Percentiles rank a stretch among this genome's conserved stretches.
phyloP scores from a whole-genome alignment of 2,329 filamentous ascomycete genomes.

The Ophiocordyceps camponoti-leonardi region DNA sequence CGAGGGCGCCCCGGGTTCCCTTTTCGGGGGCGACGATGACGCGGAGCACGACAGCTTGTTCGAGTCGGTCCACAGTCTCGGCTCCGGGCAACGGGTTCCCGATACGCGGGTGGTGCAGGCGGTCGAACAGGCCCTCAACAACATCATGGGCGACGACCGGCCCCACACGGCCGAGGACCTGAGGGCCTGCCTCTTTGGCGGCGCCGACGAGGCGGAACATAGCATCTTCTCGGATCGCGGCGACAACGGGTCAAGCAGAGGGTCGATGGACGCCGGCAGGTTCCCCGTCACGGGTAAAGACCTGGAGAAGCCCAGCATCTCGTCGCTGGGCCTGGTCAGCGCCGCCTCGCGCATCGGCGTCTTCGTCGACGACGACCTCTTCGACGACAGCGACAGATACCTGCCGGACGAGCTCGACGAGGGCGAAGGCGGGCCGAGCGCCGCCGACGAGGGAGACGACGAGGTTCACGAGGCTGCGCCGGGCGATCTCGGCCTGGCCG shows the following conservation, averaged over 20 bases:
- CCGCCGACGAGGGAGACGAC: constrained; percentile 29
- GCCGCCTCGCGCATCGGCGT: constrained; percentile 77
- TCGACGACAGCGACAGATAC: constrained; percentile 74
- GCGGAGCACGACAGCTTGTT: constrained; percentile 51
- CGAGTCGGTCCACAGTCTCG: constrained; percentile 63
- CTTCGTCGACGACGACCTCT: constrained; percentile 85
- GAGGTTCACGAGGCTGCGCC: constrained; percentile 88
- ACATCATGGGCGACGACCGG: constrained; percentile 72
- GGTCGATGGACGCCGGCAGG: constrained; percentile 38
- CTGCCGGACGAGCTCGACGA: constrained; percentile 75
- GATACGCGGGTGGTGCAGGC: constrained; percentile 75
- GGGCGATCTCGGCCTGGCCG: constrained; percentile 80
- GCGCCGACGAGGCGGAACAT: constrained; percentile 19
- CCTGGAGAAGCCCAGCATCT: constrained; percentile 63
- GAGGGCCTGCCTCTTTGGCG: constrained; percentile 45
- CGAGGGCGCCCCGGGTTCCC: constrained; percentile 26
- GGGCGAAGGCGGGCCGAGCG: constrained; percentile 36
- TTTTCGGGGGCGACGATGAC: constrained; percentile 68
- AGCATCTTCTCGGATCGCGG: constrained; percentile 33
- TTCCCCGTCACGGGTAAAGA: constrained; percentile 21
- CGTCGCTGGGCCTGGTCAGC: constrained; percentile 80
- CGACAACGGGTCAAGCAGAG: constrained; percentile 41
- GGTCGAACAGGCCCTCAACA: constrained; percentile 80
- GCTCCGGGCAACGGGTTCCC: constrained; percentile 33
- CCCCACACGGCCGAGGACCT: constrained; percentile 46